Evolutionary conservation across 192 early-diverging fungal species (phyloP).

Genomic region (Neocallimastix lanati): DNA sequence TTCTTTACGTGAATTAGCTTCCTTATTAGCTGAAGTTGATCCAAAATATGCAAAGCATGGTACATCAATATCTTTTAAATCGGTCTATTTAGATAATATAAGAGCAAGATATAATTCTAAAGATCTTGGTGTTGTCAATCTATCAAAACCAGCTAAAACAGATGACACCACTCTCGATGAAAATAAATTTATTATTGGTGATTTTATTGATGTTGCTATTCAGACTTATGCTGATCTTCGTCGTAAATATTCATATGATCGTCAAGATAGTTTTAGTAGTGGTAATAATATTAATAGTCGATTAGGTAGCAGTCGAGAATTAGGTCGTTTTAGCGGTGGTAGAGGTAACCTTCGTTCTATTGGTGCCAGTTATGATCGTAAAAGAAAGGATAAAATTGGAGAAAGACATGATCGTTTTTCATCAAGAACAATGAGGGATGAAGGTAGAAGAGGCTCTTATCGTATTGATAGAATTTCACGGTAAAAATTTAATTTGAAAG

Average conservation of each 20-base stretch:
- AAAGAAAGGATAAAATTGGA: not conserved
- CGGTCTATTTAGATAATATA: conserved; percentile 19
- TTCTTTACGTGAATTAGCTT: conserved; percentile 34
- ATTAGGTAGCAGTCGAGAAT: not conserved
- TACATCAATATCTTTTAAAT: conserved; percentile 22
- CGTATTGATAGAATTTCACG: not conserved
- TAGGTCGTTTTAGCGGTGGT: not conserved
- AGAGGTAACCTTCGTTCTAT: not conserved
- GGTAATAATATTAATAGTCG: not conserved
- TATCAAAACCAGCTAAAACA: conserved; percentile 10
- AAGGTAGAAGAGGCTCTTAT: not conserved
- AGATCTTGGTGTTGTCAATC: conserved; percentile 19
- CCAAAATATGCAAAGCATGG: conserved; percentile 15
- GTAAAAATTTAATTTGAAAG: no score
- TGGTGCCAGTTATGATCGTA: not conserved
- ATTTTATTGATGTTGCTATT: conserved; percentile 33
- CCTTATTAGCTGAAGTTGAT: conserved; percentile 20
- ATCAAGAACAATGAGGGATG: not conserved
- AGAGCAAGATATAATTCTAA: conserved; percentile 13
- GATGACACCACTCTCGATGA: conserved; percentile 27
- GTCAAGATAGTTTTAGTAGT: not conserved
- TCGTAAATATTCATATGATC: not conserved
- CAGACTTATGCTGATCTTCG: not conserved
- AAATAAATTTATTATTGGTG: conserved; percentile 32
- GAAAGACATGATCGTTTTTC: not conserved